Evolutionary conservation across 164 flowering plant genomes (phyloP).

Genomic region (Macadamia tetraphylla): DNA sequence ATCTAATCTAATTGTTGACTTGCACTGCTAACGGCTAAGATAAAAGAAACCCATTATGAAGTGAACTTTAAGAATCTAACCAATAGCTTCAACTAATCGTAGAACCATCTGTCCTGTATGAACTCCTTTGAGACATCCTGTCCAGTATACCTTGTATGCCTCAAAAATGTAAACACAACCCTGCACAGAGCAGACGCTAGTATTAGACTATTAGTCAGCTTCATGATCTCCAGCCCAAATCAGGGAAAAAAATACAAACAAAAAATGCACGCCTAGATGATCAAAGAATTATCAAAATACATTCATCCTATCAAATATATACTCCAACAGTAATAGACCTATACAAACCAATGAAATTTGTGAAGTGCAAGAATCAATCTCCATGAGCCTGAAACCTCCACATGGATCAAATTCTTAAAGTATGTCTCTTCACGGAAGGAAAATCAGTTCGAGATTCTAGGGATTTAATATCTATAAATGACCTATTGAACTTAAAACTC

Average conservation of each 20-base stretch:
- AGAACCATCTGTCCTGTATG: constrained; percentile 95
- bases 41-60: neutral
- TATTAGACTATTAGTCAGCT: neutral
- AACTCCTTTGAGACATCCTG: constrained; percentile 74
- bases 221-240: neutral
- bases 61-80: constrained; percentile 35
- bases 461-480: too few relatives aligned
- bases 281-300: neutral
- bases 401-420: neutral
- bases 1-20: neutral
- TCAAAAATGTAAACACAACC: constrained; percentile 88
- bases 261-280: neutral
- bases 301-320: too few relatives aligned
- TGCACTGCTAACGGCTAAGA: neutral
- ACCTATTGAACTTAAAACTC: too few relatives aligned
- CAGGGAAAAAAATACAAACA: neutral
- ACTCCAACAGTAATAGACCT: too few relatives aligned
- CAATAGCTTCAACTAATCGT: constrained; percentile 92
- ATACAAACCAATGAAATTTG: too few relatives aligned
- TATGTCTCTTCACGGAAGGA: neutral
- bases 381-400: neutral
- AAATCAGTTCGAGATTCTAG: neutral
- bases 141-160: constrained; percentile 88
- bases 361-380: too few relatives aligned
- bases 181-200: constrained; percentile 28